Evolutionary conservation across 2,329 filamentous ascomycete species (phyloP), one percentile per base, ranked within the genome.

Genomic region (Albophoma yamanashiensis): DNA sequence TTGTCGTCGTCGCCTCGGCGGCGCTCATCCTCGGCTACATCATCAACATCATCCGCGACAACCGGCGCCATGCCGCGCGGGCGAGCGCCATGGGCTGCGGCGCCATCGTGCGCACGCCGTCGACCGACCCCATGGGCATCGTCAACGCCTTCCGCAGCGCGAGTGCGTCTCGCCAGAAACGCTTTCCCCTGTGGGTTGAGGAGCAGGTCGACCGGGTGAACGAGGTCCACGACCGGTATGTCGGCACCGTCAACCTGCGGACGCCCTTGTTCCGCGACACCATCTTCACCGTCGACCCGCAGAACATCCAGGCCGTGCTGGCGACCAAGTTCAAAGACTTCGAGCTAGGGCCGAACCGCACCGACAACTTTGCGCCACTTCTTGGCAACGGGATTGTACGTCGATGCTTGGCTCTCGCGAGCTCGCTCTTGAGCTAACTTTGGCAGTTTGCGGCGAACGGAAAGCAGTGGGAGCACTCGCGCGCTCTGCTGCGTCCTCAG

Each of bases 351-450:
- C 31, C 62, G 9, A 62, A 39, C 59, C 67, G 43, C 58, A 74
- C 60, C 7, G 64, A 65, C 2, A 67, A 67, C 43, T 66, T 70
- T 52, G 59, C 61, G 56, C 75, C 75, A 0, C 64, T 83, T 1
- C 69, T 83, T 4, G 80, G 80, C n/a, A 66, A 71, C 4, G 71
- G 78, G 36, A 74, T 75, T 59, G 67, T 67, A 61, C 42, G 67
- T 63, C 1, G 17, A 15, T 31, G 25, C 7, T 15, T n/a, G 7
- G 6, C 7, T 11, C 40, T 9, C n/a, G 25, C 42, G 58, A 15
- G 15, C 6, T 12, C 15, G 25, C 1, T 27, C 27, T 17, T 17
- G 5, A 12, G 20, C 17, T 12, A 17, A 12, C 25, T 17, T 47
- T 0, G 34, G 11, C 50, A 68, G 66, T 75, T 75, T 62, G 72